phyloP scores from a whole-genome alignment of 2,329 filamentous ascomycete genomes.

The Fusarium dimerum region DNA sequence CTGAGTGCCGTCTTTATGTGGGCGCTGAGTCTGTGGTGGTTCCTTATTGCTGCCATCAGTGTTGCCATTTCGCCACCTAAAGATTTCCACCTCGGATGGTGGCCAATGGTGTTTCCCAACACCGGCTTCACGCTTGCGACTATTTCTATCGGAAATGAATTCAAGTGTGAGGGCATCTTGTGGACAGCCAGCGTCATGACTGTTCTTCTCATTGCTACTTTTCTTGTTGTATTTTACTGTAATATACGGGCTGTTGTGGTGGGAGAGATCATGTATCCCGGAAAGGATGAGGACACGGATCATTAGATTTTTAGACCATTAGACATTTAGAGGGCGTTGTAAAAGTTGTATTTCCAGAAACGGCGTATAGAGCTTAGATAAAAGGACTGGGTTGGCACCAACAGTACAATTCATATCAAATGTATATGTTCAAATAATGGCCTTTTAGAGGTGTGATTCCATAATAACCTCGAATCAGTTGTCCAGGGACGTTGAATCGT shows the following conservation, averaged over 20 bases:
- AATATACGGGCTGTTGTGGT: conserved; percentile 46
- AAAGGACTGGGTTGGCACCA: too few relatives aligned
- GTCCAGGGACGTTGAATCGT: too few relatives aligned
- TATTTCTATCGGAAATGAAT: conserved; percentile 52
- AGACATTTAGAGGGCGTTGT: background rate
- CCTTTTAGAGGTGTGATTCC: too few relatives aligned
- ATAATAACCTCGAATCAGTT: too few relatives aligned
- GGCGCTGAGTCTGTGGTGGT: conserved; percentile 63
- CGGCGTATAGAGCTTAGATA: too few relatives aligned
- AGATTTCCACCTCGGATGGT: conserved; percentile 64
- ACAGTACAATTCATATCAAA: too few relatives aligned
- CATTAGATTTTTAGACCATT: conserved; percentile 37
- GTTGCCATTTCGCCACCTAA: conserved; percentile 42
- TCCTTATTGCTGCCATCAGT: conserved; percentile 41
- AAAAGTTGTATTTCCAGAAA: too few relatives aligned
- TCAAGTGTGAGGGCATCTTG: conserved; percentile 45
- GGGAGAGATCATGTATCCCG: conserved; percentile 59
- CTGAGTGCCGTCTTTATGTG: conserved; percentile 61
- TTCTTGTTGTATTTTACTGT: conserved; percentile 46
- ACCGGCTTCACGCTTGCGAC: conserved; percentile 60
- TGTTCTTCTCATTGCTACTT: conserved; percentile 44
- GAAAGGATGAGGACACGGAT: conserved; percentile 54
- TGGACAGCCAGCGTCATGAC: conserved; percentile 55
- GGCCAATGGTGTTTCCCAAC: conserved; percentile 65
- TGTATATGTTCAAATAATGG: too few relatives aligned